Base-by-base conservation (phyloP, 192 early-diverging fungal species). In the Coemansia sp. region DNA sequence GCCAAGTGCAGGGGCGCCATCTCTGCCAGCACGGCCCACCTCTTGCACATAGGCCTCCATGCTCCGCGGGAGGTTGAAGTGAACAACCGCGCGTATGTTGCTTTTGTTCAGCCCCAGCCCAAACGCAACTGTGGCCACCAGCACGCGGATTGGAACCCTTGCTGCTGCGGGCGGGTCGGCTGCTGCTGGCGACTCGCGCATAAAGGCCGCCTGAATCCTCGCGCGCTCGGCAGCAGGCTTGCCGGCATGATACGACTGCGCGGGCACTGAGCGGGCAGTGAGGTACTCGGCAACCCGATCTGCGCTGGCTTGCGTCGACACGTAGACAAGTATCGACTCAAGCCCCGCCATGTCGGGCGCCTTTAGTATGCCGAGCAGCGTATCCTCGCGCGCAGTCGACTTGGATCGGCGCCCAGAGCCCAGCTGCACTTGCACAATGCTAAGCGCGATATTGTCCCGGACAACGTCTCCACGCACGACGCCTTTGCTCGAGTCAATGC, bases 1-100 rank as follows among this genome's bases (percentile, higher is more conserved):
- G 5, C 83, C 85, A 15, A 68, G 70, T 3, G 86, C 78, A 15
- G 75, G 79, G 1, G 66, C 64, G 1, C 89, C 89, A 58, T 92
- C 90, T 20, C 90, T 83, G 39, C 91, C 91, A 0, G 89, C 88
- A 16, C 91, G 87, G 0, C 91, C 91, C 50, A 81, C 86, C 78
- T 93, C 93, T 74, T 97, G 95, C 11, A 87, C 88, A 72, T 91
- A 92, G 39, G 89, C 89, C 78, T 93, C 92, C 22, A 92, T 70
- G 62, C 89, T 88, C 8, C 90, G 89, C 4, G 92, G 88, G 68
- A 93, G 74, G 34, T 86, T 88, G 61, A 88, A 89, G 65, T 93
- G 92, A 24, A 93, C 87, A 13, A 93, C 88, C 44, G 87, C 88
- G n/a, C 91, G 87, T 22, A 90, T 87, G 33, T 92, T 87, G 41